These are phyloP conservation scores for Rutstroemia sp. DNA, from an alignment of 2,329 filamentous ascomycete species.

Conservation along the genomic window DNA sequence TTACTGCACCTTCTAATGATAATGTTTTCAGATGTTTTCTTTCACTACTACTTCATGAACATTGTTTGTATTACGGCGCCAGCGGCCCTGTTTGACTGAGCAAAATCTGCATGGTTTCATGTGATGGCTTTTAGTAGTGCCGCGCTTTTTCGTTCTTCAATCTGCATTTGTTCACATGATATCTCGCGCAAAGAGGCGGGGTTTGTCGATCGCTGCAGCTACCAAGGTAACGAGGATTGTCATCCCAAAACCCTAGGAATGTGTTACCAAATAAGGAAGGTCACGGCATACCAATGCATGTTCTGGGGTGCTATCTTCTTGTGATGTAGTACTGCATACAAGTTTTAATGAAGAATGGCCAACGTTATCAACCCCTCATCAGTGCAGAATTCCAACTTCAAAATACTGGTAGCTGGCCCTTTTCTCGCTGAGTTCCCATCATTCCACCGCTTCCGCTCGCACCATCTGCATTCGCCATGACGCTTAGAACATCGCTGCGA, in stretches of 20 bases:
- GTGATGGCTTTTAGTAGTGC: too few relatives aligned
- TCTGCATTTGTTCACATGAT: background rate
- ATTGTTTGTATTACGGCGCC: too few relatives aligned
- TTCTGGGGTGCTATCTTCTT: background rate
- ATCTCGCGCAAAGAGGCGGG: background rate
- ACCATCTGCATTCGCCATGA: background rate
- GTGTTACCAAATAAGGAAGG: background rate
- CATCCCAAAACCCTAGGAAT: background rate
- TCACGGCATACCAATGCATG: background rate
- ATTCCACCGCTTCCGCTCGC: background rate
- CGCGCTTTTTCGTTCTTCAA: too few relatives aligned
- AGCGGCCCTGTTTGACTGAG: too few relatives aligned
- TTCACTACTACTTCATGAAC: background rate
- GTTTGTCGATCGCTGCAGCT: background rate
- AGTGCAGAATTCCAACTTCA: background rate
- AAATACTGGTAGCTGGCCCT: background rate
- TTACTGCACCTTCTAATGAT: background rate
- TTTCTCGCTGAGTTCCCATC: background rate
- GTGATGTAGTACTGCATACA: conserved; percentile 5
- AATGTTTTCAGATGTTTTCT: background rate
- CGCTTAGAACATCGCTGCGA: background rate
- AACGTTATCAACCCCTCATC: background rate
- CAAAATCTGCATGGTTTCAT: too few relatives aligned
- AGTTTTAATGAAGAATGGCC: background rate
- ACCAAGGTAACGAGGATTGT: background rate